Evolutionary conservation across 192 early-diverging fungal species (phyloP).

Genomic region (Rhizoclosmatium globosum): DNA sequence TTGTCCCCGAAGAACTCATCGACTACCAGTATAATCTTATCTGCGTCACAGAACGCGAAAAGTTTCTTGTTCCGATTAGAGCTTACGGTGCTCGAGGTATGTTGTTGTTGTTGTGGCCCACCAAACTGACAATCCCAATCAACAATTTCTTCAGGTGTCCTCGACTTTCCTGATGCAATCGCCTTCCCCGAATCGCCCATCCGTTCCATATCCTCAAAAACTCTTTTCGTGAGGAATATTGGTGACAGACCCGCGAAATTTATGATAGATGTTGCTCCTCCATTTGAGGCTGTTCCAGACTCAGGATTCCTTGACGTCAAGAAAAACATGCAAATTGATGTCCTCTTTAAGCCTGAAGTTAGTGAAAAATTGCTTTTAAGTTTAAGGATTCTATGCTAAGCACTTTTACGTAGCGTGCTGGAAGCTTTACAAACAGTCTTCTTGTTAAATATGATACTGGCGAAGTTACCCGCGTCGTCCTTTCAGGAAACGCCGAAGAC

Average conservation of each 20-base stretch:
- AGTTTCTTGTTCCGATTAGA: slow-evolving; percentile 62
- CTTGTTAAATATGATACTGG: slow-evolving; percentile 60
- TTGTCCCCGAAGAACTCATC: slow-evolving; percentile 60
- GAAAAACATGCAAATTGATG: slow-evolving; percentile 57
- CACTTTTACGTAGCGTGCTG: slow-evolving; percentile 46
- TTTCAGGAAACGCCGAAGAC: slow-evolving; percentile 58
- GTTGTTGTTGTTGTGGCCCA: background rate
- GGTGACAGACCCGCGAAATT: slow-evolving; percentile 61
- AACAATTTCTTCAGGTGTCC: slow-evolving; percentile 45
- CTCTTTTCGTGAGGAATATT: slow-evolving; percentile 65
- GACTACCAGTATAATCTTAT: slow-evolving; percentile 65
- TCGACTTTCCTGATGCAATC: slow-evolving; percentile 66
- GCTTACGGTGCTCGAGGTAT: slow-evolving; percentile 62
- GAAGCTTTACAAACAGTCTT: slow-evolving; percentile 51
- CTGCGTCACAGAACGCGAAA: slow-evolving; percentile 68
- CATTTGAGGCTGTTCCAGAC: slow-evolving; percentile 52
- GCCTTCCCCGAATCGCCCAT: slow-evolving; percentile 58
- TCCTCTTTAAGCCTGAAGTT: slow-evolving; percentile 60
- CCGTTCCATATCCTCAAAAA: slow-evolving; percentile 45
- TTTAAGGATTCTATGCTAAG: background rate
- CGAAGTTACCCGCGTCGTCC: slow-evolving; percentile 45
- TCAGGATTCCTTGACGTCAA: slow-evolving; percentile 50
- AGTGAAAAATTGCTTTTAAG: slow-evolving; percentile 4
- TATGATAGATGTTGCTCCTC: slow-evolving; percentile 37
- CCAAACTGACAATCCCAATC: background rate